Conservation (phyloP, 2,329 filamentous ascomycete genomes). For the Samsoniella hepiali region DNA sequence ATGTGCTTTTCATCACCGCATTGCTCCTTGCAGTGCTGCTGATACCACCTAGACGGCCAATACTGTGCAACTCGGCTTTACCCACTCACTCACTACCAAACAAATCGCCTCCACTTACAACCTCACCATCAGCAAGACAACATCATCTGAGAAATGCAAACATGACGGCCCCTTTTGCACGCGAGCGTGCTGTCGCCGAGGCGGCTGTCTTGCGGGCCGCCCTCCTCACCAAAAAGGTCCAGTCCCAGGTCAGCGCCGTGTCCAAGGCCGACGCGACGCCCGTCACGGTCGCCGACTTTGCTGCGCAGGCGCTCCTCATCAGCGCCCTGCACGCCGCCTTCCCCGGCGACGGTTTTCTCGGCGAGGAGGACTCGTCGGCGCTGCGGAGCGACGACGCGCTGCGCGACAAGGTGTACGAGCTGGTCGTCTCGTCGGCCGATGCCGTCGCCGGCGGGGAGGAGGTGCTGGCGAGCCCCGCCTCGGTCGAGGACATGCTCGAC, state of each 20-base stretch:
- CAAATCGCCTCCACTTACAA: neutral
- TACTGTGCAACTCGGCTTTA: neutral
- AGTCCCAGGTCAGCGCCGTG: constrained; percentile 44
- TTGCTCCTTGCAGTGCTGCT: too few species aligned
- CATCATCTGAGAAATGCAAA: constrained; percentile 8
- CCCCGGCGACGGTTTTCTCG: constrained; percentile 55
- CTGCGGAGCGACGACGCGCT: constrained; percentile 48
- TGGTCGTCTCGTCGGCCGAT: constrained; percentile 39
- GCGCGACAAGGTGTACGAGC: constrained; percentile 51
- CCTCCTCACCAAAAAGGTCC: constrained; percentile 51
- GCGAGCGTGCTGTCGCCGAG: constrained; percentile 35
- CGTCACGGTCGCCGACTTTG: constrained; percentile 63
- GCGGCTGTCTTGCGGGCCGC: constrained; percentile 54
- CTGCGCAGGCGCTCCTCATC: constrained; percentile 60
- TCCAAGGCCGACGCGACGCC: constrained; percentile 57
- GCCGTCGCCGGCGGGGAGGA: constrained; percentile 8
- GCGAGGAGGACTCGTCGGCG: constrained; percentile 56
- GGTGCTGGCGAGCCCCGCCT: constrained; percentile 38
- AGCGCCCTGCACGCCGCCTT: constrained; percentile 51
- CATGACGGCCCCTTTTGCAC: constrained; percentile 27
- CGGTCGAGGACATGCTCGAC: constrained; percentile 55
- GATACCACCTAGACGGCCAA: too few species aligned
- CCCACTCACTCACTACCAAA: constrained; percentile 4
- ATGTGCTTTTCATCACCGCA: neutral
- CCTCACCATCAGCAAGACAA: neutral